Conservation (phyloP, 148 eudicot species). For the Rhododendron molle region DNA sequence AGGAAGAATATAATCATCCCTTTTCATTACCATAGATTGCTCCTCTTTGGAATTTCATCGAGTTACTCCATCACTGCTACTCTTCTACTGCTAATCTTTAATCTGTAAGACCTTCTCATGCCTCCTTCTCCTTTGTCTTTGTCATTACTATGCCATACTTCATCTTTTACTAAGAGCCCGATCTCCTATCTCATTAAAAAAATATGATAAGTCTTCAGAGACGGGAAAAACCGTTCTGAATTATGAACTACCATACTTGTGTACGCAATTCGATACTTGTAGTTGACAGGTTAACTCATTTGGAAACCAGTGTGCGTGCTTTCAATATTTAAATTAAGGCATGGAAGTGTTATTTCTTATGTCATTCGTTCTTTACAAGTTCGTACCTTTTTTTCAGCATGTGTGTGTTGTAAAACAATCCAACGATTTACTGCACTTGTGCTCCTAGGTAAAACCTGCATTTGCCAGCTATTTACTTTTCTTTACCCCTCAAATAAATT, state of each 20-base stretch:
- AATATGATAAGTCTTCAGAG: background rate
- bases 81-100: background rate
- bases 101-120: background rate
- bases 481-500: background rate
- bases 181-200: background rate
- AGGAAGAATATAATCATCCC: background rate
- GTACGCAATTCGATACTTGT: background rate
- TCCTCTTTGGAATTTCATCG: background rate
- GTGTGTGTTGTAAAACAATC: background rate
- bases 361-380: background rate
- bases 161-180: background rate
- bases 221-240: background rate
- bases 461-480: background rate
- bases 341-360: background rate
- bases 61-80: background rate
- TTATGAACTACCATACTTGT: background rate
- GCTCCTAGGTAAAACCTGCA: background rate
- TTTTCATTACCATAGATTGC: background rate
- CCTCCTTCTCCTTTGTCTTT: background rate
- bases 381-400: background rate
- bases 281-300: background rate
- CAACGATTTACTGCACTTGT: background rate
- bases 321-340: background rate
- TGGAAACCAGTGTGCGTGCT: background rate
- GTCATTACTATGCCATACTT: background rate